Evolutionary conservation across 257 asterid species (phyloP).

Genomic region (Plantago major): DNA sequence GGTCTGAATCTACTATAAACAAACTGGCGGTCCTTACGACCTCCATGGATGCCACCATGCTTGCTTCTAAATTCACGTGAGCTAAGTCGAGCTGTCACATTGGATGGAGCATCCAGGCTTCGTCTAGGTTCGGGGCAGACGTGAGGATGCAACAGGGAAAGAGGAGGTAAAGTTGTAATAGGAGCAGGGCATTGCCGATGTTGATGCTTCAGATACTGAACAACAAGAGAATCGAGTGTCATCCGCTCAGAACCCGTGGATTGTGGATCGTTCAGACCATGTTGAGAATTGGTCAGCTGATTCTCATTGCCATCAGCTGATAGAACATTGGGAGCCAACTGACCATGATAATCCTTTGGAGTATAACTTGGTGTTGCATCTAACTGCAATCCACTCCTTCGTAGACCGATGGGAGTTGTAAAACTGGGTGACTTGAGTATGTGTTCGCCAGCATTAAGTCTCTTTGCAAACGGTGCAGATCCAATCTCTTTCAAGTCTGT

Average conservation of each 20-base stretch:
- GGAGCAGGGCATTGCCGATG: constrained; percentile 99
- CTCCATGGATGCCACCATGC: constrained; percentile 78
- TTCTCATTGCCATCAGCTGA: constrained; percentile 54
- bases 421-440: constrained; percentile 49
- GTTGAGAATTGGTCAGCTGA: constrained; percentile 36
- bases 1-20: constrained; percentile 95
- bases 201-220: constrained; percentile 94
- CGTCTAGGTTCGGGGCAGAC: constrained; percentile 91
- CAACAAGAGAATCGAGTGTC: constrained; percentile 83
- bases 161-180: constrained; percentile 96
- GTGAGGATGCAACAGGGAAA: constrained; percentile 93
- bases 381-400: constrained; percentile 48
- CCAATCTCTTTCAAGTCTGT: constrained; percentile 61
- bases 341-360: constrained; percentile 45
- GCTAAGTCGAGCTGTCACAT: constrained; percentile 83
- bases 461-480: constrained; percentile 45
- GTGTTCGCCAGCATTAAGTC: constrained; percentile 65
- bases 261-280: constrained; percentile 58
- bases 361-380: constrained; percentile 58
- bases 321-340: constrained; percentile 29
- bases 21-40: constrained; percentile 90
- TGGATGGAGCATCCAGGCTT: constrained; percentile 92
- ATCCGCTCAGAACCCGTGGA: constrained; percentile 60
- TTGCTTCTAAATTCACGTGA: constrained; percentile 75
- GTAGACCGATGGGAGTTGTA: constrained; percentile 44